Evolutionary conservation across 2,329 filamentous ascomycete species (phyloP), one percentile per base, ranked within the genome.

Genomic region (Epichloe coenophiala): DNA sequence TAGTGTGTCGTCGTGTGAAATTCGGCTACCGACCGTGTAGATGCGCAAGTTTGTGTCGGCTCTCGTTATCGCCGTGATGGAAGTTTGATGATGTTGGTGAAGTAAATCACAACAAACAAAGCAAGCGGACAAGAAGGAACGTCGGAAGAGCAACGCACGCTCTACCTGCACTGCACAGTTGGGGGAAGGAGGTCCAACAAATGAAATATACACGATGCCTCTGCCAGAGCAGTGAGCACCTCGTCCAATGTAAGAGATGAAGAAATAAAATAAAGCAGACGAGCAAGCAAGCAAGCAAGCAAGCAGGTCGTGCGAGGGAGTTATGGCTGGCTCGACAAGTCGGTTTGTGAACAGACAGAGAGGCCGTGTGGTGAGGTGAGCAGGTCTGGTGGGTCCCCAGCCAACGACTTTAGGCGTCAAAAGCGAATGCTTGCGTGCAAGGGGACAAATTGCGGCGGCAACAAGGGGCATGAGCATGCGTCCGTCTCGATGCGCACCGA

Each of bases 181-280:
- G n/a, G n/a, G 23, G n/a, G 21, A 15, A 38, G 19, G 15, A 17
- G 35, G 23, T 27, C 6, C 36, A 45, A 35, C 35, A 12, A 38
- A n/a, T 2, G 19, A 17, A n/a, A 46, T 27, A n/a, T 36, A 13
- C 4, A 17, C 39, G 31, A 47, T 12, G 8, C 9, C 23, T 35
- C n/a, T 23, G 35, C 15, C 27, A 19, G 19, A 15, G 39, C 15
- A 33, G 44, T 39, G 45, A 39, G 21, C 31, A 39, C 17, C 33
- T 21, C 21, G 33, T 17, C 13, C n/a, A n/a, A 19, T 17, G 45
- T 51, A 47, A 43, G 23, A 51, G 21, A 48, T 47, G 45, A 51
- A 47, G 39, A 43, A 45, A 50, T 45, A 50, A 50, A 50, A 50
- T 45, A 50, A 43, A 47, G 45, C 33, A 45, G n/a, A 17, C 23